Conservation (phyloP, 331 rosid genomes). For the Malus hybrid region DNA sequence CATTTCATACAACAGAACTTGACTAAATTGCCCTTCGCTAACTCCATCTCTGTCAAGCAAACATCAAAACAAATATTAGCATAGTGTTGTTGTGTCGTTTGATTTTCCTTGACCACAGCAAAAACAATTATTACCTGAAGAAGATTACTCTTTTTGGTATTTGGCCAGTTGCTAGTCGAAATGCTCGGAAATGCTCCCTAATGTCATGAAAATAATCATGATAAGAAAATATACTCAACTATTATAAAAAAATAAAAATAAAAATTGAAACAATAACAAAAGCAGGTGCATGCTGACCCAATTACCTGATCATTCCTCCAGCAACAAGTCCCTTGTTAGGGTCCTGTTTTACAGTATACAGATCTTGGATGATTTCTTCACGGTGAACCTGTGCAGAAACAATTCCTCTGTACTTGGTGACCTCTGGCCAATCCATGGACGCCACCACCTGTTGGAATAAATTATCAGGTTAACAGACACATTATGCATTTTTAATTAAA, state of each 20-base stretch:
- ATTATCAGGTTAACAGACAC: no score
- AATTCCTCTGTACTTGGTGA: slow-evolving; percentile 53
- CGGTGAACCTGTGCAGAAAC: slow-evolving; percentile 59
- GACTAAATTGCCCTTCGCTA: slow-evolving; percentile 70
- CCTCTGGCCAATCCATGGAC: slow-evolving; percentile 85
- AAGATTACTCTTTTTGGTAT: slow-evolving; percentile 64
- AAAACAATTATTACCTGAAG: slow-evolving; percentile 48
- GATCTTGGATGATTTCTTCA: slow-evolving; percentile 65
- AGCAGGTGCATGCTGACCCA: background rate
- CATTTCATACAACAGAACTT: slow-evolving; percentile 70
- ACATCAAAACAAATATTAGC: background rate
- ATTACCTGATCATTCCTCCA: slow-evolving; percentile 67
- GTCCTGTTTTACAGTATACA: slow-evolving; percentile 18
- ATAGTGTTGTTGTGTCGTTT: background rate
- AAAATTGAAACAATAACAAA: no score
- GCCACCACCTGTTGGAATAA: slow-evolving; percentile 64
- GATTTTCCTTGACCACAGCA: background rate
- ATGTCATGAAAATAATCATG: background rate
- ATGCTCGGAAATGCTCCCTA: slow-evolving; percentile 59
- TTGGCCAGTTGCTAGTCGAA: slow-evolving; percentile 5
- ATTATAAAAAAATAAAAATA: background rate
- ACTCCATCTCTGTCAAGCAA: slow-evolving; percentile 68
- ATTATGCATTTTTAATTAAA: no score
- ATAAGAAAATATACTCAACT: background rate
- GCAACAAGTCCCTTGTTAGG: slow-evolving; percentile 27